Percentiles rank a stretch among this genome's conserved stretches.
Evolutionary conservation across 108 stramenopile genomes (phyloP).

Genomic region (Fragilariopsis cylindrus): DNA sequence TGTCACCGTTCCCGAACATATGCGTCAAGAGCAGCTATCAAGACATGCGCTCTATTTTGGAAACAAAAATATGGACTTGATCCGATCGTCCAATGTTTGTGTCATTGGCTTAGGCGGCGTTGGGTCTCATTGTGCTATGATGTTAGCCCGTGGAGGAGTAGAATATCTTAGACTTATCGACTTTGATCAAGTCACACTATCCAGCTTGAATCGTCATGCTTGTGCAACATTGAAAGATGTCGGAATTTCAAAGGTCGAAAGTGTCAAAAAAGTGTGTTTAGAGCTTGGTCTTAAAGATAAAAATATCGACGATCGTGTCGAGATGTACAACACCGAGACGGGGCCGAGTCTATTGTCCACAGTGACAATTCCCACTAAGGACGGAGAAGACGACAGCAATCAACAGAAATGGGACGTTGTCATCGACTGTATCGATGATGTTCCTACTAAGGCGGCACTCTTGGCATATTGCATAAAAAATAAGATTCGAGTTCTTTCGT

Average conservation of each 20-base stretch:
- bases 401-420: conserved; percentile 79
- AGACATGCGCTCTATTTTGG: conserved; percentile 92
- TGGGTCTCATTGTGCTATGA: conserved; percentile 91
- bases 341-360: conserved; percentile 51
- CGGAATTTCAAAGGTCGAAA: conserved; percentile 87
- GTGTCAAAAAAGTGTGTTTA: conserved; percentile 67
- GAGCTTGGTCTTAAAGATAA: conserved; percentile 19
- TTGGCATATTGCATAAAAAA: conserved; percentile 71
- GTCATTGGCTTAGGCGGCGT: conserved; percentile 98
- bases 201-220: conserved; percentile 97
- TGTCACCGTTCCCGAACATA: conserved; percentile 42
- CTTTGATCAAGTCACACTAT: conserved; percentile 98
- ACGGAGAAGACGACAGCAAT: conserved; percentile 24
- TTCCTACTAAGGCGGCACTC: conserved; percentile 94
- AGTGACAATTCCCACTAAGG: conserved; percentile 11
- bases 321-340: conserved; percentile 78
- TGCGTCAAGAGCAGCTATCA: conserved; percentile 93
- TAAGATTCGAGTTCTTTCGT: conserved; percentile 82
- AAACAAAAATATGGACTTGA: conserved; percentile 59
- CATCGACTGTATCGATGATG: conserved; percentile 99
- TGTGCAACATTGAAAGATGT: conserved; percentile 94
- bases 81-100: conserved; percentile 62
- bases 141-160: conserved; percentile 95
- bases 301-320: conserved; percentile 53
- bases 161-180: conserved; percentile 90